A percentile compares a stretch with the other conserved stretches of the same genome.
Conservation (phyloP, 805 yeast species). For the Nakazawaea wickerhamii region DNA sequence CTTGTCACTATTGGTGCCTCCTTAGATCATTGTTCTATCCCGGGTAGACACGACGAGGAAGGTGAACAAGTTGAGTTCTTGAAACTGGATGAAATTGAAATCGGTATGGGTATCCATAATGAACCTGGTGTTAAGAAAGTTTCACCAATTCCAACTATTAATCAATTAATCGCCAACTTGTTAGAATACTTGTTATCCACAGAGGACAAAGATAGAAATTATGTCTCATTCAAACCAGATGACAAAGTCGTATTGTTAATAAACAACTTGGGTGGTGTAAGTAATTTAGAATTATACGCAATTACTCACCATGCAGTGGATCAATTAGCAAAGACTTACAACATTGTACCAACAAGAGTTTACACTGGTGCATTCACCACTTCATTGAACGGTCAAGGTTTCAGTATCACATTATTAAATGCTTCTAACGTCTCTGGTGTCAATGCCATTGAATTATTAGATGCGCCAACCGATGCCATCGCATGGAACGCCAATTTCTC, state of each 20-base stretch:
- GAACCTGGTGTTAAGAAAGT: slow-evolving; percentile 68
- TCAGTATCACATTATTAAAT: slow-evolving; percentile 77
- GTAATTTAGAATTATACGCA: slow-evolving; percentile 71
- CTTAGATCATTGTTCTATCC: slow-evolving; percentile 84
- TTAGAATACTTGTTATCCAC: slow-evolving; percentile 55
- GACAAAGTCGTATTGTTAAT: slow-evolving; percentile 67
- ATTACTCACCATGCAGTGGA: slow-evolving; percentile 57
- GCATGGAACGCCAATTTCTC: slow-evolving; percentile 63
- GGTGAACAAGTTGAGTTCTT: slow-evolving; percentile 34
- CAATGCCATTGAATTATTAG: slow-evolving; percentile 51
- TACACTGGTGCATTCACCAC: slow-evolving; percentile 80
- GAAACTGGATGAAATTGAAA: slow-evolving; percentile 63
- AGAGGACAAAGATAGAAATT: slow-evolving; percentile 71
- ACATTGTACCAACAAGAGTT: slow-evolving; percentile 59
- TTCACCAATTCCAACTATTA: slow-evolving; percentile 66
- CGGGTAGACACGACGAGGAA: slow-evolving; percentile 62
- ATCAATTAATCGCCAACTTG: slow-evolving; percentile 52
- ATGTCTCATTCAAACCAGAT: slow-evolving; percentile 55
- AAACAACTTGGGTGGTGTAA: slow-evolving; percentile 88
- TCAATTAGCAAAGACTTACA: slow-evolving; percentile 45
- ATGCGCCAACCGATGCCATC: slow-evolving; percentile 70
- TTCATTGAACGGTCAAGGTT: slow-evolving; percentile 89
- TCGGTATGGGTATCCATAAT: slow-evolving; percentile 82
- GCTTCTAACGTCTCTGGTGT: slow-evolving; percentile 46
- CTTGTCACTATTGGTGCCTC: slow-evolving; percentile 87